Conservation (phyloP, 768 basidiomycete species). For the Arthromyces matolae region DNA sequence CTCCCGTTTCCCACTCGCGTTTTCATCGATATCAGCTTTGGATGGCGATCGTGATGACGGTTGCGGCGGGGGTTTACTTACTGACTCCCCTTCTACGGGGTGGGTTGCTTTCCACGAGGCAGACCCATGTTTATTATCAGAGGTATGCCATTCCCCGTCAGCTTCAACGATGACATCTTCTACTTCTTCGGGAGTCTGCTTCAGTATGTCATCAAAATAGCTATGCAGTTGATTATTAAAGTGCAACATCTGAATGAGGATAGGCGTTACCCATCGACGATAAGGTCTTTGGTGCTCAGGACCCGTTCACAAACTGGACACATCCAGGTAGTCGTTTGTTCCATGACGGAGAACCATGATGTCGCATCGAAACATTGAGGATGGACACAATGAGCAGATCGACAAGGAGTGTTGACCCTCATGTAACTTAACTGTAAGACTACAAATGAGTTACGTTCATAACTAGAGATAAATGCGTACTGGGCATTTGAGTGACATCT, state of each 20-base stretch:
- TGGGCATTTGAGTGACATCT: slow-evolving; percentile 91
- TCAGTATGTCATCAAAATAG: slow-evolving; percentile 84
- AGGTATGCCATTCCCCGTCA: slow-evolving; percentile 94
- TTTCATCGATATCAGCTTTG: slow-evolving; percentile 34
- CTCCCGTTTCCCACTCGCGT: slow-evolving; percentile 48
- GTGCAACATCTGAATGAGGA: neutral
- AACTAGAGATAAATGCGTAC: slow-evolving; percentile 44
- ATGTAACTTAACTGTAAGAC: slow-evolving; percentile 72
- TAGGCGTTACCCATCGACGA: slow-evolving; percentile 79
- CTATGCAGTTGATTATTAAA: slow-evolving; percentile 36
- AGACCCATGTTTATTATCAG: slow-evolving; percentile 82
- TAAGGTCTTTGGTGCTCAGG: slow-evolving; percentile 75
- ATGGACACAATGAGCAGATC: slow-evolving; percentile 86
- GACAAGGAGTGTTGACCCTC: slow-evolving; percentile 79
- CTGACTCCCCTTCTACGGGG: slow-evolving; percentile 24
- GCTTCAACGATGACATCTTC: slow-evolving; percentile 95
- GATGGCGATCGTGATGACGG: slow-evolving; percentile 17
- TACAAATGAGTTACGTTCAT: neutral
- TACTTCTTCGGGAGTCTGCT: slow-evolving; percentile 67
- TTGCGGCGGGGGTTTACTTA: slow-evolving; percentile 28
- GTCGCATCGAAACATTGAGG: slow-evolving; percentile 93
- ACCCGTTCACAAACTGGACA: slow-evolving; percentile 91
- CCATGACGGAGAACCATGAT: slow-evolving; percentile 94
- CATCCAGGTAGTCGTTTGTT: slow-evolving; percentile 92
- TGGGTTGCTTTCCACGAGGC: slow-evolving; percentile 62